A percentile compares a stretch with the other conserved stretches of the same genome.
Conservation (phyloP, 2,329 filamentous ascomycete genomes). For the Botrytis fabae region DNA sequence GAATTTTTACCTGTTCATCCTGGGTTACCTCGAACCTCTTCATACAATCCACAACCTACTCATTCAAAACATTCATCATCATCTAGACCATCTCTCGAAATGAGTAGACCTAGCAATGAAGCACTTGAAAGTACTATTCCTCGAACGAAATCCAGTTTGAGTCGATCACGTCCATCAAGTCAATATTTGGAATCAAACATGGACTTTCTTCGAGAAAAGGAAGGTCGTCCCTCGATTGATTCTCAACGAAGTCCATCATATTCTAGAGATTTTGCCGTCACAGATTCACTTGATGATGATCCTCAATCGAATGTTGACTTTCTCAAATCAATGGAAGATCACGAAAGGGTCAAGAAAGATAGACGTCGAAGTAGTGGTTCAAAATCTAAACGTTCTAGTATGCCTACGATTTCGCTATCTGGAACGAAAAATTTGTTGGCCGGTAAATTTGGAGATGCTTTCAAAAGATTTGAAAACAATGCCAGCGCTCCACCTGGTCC, state of each 20-base stretch:
- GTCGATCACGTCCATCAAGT: slow-evolving; percentile 73
- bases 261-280: slow-evolving; percentile 32
- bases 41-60: slow-evolving; percentile 42
- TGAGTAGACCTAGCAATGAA: slow-evolving; percentile 65
- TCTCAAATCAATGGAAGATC: slow-evolving; percentile 71
- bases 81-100: slow-evolving; percentile 69
- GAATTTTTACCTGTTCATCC: slow-evolving; percentile 31
- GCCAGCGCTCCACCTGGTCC: slow-evolving; percentile 44
- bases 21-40: slow-evolving; percentile 34
- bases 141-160: slow-evolving; percentile 64
- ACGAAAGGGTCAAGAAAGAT: slow-evolving; percentile 53
- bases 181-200: slow-evolving; percentile 81
- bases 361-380: slow-evolving; percentile 56
- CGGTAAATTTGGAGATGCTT: slow-evolving; percentile 89
- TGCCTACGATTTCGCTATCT: slow-evolving; percentile 66
- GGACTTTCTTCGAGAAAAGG: slow-evolving; percentile 78
- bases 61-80: slow-evolving; percentile 50
- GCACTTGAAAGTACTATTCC: slow-evolving; percentile 56
- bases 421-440: slow-evolving; percentile 80
- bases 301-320: slow-evolving; percentile 82
- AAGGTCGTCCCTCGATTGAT: slow-evolving; percentile 44
- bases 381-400: slow-evolving; percentile 69
- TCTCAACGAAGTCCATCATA: slow-evolving; percentile 40
- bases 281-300: slow-evolving; percentile 46
- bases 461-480: slow-evolving; percentile 78